Conservation (phyloP, 345 rosid species). For the Aurinia saxatilis region DNA sequence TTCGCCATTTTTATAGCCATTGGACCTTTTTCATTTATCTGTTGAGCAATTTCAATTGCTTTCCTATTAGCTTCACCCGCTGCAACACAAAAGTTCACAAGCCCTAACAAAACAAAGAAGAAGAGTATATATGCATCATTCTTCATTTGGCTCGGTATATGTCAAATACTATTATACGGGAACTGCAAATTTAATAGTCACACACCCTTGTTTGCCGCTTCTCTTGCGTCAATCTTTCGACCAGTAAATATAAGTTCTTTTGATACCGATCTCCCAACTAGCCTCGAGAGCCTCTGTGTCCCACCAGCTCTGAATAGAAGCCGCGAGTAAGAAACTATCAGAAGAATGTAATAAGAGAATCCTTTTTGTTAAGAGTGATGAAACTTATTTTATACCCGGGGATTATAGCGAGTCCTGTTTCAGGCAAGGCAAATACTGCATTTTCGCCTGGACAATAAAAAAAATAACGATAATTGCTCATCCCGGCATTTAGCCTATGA, state of each 20-base stretch:
- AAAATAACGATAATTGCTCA: neutral
- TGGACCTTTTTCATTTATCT: constrained; percentile 85
- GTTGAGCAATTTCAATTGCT: constrained; percentile 77
- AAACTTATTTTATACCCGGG: constrained; percentile 54
- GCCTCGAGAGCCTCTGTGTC: constrained; percentile 81
- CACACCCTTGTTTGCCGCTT: constrained; percentile 60
- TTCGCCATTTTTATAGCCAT: constrained; percentile 77
- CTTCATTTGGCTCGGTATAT: neutral
- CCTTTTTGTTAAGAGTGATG: neutral
- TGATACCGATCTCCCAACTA: constrained; percentile 73
- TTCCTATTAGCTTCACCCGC: constrained; percentile 66
- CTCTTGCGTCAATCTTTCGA: constrained; percentile 58
- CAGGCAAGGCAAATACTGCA: constrained; percentile 83
- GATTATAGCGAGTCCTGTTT: constrained; percentile 94
- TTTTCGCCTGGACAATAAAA: constrained; percentile 57
- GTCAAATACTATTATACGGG: no score
- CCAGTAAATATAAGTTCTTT: constrained; percentile 88
- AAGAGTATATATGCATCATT: neutral
- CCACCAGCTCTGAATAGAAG: constrained; percentile 72
- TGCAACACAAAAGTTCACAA: constrained; percentile 64
- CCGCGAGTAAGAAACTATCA: neutral
- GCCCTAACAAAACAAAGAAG: constrained; percentile 37
- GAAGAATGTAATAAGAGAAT: neutral
- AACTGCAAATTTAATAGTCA: neutral
- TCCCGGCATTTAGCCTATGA: neutral